These are phyloP conservation scores for Cercospora sesami DNA, from an alignment of 2,329 filamentous ascomycete genomes.

Conservation along the genomic window DNA sequence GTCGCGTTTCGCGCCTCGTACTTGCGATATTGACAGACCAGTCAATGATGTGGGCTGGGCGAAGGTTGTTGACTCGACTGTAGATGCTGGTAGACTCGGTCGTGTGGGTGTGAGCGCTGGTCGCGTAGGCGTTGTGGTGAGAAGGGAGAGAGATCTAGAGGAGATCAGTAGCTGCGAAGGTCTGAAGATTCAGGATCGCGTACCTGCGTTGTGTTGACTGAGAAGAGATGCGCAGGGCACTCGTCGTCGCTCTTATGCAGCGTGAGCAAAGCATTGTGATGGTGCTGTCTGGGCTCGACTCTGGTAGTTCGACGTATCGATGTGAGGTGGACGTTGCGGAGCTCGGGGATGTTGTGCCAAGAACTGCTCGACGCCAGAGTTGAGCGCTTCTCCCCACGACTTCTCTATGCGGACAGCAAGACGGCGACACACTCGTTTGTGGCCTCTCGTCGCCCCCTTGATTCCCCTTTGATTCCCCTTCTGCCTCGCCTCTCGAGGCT, in stretches of 20 bases:
- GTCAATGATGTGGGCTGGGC: slow-evolving; percentile 21
- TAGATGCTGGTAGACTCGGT: slow-evolving; percentile 13
- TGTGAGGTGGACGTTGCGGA: neutral
- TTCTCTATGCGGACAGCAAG: too few relatives aligned
- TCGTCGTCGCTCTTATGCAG: slow-evolving; percentile 7
- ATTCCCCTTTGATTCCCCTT: too few relatives aligned
- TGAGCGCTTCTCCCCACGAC: too few relatives aligned
- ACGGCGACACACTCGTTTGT: too few relatives aligned
- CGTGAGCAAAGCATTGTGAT: slow-evolving; percentile 13
- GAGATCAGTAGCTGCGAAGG: neutral
- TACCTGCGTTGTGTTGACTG: slow-evolving; percentile 8
- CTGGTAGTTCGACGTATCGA: neutral
- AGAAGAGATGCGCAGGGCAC: slow-evolving; percentile 1
- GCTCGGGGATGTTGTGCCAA: neutral
- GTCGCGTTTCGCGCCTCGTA: slow-evolving; percentile 52
- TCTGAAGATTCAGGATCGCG: neutral
- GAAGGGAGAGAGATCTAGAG: slow-evolving; percentile 28
- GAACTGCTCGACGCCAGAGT: neutral
- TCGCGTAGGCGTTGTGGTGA: slow-evolving; percentile 25
- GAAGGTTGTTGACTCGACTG: slow-evolving; percentile 21
- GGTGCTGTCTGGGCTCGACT: neutral
- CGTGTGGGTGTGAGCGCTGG: slow-evolving; percentile 19
- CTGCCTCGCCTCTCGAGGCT: too few relatives aligned
- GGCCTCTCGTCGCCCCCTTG: too few relatives aligned
- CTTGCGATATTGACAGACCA: slow-evolving; percentile 42